Conservation (phyloP, 305 asterid genomes). For the Plantago coronopus region DNA sequence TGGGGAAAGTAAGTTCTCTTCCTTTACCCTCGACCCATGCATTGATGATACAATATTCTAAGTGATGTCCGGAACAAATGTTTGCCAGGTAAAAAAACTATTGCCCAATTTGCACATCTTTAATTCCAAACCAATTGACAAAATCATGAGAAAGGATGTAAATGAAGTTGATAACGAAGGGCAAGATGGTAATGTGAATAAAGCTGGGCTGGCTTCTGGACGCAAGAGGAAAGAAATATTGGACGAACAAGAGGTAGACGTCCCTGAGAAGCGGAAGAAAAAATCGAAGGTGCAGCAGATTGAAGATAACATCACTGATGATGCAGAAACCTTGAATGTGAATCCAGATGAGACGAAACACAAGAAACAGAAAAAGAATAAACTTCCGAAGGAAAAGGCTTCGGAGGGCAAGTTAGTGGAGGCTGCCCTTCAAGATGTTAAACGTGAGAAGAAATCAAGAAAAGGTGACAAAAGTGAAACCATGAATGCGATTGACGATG, state of each 20-base stretch:
- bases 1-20: slow-evolving; percentile 51
- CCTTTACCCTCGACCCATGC: slow-evolving; percentile 7
- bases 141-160: slow-evolving; percentile 19
- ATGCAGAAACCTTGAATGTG: slow-evolving; percentile 17
- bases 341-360: slow-evolving; percentile 32
- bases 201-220: slow-evolving; percentile 22
- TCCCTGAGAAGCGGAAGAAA: slow-evolving; percentile 36
- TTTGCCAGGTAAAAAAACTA: slow-evolving; percentile 64
- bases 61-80: slow-evolving; percentile 17
- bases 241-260: slow-evolving; percentile 26
- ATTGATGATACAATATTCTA: slow-evolving; percentile 15
- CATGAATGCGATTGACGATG: slow-evolving; percentile 41
- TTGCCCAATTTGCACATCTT: slow-evolving; percentile 62
- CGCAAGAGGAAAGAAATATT: slow-evolving; percentile 33
- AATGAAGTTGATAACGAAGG: neutral
- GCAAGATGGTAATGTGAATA: slow-evolving; percentile 21
- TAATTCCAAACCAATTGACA: slow-evolving; percentile 61
- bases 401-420: slow-evolving; percentile 19
- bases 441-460: slow-evolving; percentile 30
- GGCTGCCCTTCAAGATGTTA: slow-evolving; percentile 15
- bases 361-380: slow-evolving; percentile 36
- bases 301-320: slow-evolving; percentile 19
- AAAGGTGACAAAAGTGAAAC: slow-evolving; percentile 32
- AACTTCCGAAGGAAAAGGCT: slow-evolving; percentile 22
- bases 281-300: slow-evolving; percentile 28